Evolutionary conservation across 805 yeast genomes (phyloP), one percentile per base, ranked within the genome.

Genomic region (Ogataea paradorogensis): DNA sequence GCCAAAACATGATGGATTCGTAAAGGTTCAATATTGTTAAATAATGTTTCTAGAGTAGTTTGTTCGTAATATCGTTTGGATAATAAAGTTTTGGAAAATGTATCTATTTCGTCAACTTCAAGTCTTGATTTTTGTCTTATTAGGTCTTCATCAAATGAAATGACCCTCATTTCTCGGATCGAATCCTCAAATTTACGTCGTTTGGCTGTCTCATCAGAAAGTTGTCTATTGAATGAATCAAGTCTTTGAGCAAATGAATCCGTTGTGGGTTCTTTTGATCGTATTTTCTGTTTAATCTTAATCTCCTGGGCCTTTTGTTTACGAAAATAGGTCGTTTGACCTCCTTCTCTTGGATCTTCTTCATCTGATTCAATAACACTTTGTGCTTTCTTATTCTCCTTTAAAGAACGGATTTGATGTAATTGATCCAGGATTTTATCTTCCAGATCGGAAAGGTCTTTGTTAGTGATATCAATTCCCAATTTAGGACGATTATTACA

Each of bases 1-100:
- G 87, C 82, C 49, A 77, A 70, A 2, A 84, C 58, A 48, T 80
- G 78, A 8, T 74, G 73, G 2, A 86, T 57, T 28, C 84, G 65
- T 32, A 85, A 60, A 1, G 82, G 56, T 48, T 80, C 78, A 44
- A 75, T 72, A 11, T 73, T 75, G 10, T 58, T 47, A 7, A 87
- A 49, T 3, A 73, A 52, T 4, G 45, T 30, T 1, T 61, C 55
- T 3, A 85, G 44, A 0, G 52, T 53, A 0, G 50, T 56, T 7
- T 47, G 30, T 0, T 69, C 58, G 1, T 82, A 51, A 50, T 78
- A 82, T 32, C 85, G 59, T 42, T 68, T 68, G 0, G 60, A 50
- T 1, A 80, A 42, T 42, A 64, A 52, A 15, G 67, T 59, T 0
- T 74, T 73, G 0, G 82, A 71, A 46, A 56, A 70, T 7, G 46